Conservation (phyloP, 1,284 basidiomycete species). For the Wolfiporia cocos region DNA sequence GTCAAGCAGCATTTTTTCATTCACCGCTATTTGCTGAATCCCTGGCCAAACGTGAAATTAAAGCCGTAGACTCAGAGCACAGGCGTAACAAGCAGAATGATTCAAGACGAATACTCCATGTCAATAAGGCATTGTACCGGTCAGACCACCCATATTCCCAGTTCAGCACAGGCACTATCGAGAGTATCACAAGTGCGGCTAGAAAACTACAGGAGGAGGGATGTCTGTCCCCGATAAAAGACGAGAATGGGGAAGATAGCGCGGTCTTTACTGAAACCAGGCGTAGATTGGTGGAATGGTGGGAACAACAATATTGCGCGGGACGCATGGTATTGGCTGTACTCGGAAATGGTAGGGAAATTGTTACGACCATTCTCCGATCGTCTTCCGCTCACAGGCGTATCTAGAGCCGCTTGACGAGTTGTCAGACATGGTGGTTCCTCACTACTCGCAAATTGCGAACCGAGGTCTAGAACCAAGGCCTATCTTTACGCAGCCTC, state of each 20-base stretch:
- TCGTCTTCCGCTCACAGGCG: not conserved
- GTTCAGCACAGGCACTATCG: constrained; percentile 62
- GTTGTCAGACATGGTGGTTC: constrained; percentile 17
- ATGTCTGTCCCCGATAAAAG: not conserved
- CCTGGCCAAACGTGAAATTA: constrained; percentile 62
- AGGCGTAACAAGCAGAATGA: constrained; percentile 67
- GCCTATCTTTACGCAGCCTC: constrained; percentile 24
- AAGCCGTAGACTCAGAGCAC: constrained; percentile 68
- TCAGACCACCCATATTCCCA: constrained; percentile 53
- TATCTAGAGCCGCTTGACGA: constrained; percentile 22
- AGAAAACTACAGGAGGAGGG: constrained; percentile 11
- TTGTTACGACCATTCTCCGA: not conserved
- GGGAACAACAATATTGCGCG: constrained; percentile 61
- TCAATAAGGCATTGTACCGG: constrained; percentile 48
- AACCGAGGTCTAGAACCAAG: constrained; percentile 40
- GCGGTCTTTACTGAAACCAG: constrained; percentile 48
- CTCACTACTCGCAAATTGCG: constrained; percentile 40
- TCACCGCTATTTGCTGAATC: constrained; percentile 57
- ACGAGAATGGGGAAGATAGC: constrained; percentile 23
- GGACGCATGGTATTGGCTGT: constrained; percentile 53
- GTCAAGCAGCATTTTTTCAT: constrained; percentile 65
- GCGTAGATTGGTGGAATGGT: constrained; percentile 61
- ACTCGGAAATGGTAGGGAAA: constrained; percentile 22
- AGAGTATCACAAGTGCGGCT: constrained; percentile 35
- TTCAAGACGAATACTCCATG: constrained; percentile 55